phyloP scores from a whole-genome alignment of 2,329 filamentous ascomycete genomes.

The Penicillium capsulatum region DNA sequence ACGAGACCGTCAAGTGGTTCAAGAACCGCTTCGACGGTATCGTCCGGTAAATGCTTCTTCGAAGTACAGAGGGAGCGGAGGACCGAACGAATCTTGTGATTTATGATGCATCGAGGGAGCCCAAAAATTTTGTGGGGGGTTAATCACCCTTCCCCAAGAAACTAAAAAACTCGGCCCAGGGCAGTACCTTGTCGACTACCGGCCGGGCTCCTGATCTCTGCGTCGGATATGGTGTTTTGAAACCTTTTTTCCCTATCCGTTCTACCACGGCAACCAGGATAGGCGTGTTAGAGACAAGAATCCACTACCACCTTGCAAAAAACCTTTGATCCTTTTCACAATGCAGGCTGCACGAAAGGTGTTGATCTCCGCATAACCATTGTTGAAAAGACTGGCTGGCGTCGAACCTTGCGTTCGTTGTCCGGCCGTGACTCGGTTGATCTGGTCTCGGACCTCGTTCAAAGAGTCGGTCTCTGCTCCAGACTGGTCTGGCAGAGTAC shows the following conservation, averaged over 20 bases:
- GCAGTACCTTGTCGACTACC: constrained; percentile 14
- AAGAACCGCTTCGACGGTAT: constrained; percentile 96
- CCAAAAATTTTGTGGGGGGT: constrained; percentile 16
- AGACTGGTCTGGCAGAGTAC: constrained; percentile 8
- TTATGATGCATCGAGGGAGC: constrained; percentile 33
- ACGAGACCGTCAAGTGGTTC: constrained; percentile 98
- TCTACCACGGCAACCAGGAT: constrained; percentile 38
- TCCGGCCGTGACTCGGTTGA: constrained; percentile 21
- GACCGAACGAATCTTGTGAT: constrained; percentile 29
- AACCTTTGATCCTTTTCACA: constrained; percentile 44
- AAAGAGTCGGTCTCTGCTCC: constrained; percentile 21
- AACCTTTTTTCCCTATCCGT: constrained; percentile 23
- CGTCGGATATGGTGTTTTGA: constrained; percentile 29
- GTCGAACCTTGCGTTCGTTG: constrained; percentile 12
- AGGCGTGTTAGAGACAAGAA: constrained; percentile 42
- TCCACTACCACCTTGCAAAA: constrained; percentile 27
- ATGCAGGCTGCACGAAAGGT: constrained; percentile 58
- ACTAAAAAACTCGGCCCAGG: constrained; percentile 23
- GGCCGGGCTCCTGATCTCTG: constrained; percentile 23
- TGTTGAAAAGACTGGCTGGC: constrained; percentile 42
- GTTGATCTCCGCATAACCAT: constrained; percentile 56
- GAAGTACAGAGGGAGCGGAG: constrained; percentile 22
- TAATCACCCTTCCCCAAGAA: constrained; percentile 15
- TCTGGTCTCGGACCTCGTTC: constrained; percentile 14
- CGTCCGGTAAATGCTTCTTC: constrained; percentile 71